phyloP scores from a whole-genome alignment of 2,329 filamentous ascomycete genomes.

The Bertia moriformis region DNA sequence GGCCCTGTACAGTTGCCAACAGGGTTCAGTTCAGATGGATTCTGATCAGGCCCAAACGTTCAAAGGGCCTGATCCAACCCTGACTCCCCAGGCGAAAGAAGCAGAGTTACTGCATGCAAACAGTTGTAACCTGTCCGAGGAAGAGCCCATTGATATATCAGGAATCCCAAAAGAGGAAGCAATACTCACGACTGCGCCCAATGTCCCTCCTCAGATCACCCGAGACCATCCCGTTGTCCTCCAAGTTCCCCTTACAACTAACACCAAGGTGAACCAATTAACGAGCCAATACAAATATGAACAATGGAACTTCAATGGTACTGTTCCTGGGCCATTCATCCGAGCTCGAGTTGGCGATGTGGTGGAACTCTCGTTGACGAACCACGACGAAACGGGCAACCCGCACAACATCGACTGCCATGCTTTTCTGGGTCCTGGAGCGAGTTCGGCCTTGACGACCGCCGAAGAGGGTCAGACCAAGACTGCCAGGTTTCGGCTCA shows the following conservation, averaged over 20 bases:
- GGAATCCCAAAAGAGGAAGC: conserved; percentile 15
- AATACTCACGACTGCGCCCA: conserved; percentile 12
- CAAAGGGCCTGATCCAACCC: no score
- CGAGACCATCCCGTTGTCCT: conserved; percentile 14
- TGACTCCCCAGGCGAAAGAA: no score
- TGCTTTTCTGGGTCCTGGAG: conserved; percentile 16
- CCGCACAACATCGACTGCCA: conserved; percentile 20
- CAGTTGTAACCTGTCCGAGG: no score
- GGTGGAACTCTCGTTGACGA: conserved; percentile 15
- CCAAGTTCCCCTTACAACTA: conserved; percentile 12
- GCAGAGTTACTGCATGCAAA: no score
- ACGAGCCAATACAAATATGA: conserved; percentile 18
- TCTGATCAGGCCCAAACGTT: no score
- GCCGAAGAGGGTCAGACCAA: conserved; percentile 15
- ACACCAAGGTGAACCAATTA: conserved; percentile 12
- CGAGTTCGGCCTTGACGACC: conserved; percentile 15
- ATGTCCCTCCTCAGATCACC: conserved; percentile 14
- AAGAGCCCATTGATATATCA: no score
- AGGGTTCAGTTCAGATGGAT: no score
- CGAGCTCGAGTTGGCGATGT: conserved; percentile 17
- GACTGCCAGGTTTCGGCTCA: conserved; percentile 13
- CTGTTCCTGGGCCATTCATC: conserved; percentile 17
- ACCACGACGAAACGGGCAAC: conserved; percentile 15
- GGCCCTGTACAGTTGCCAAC: no score
- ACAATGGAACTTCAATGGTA: conserved; percentile 17